Percentiles rank a stretch among this genome's conserved stretches.
These are phyloP conservation scores for Pichia rugopelliculosa DNA, from an alignment of 805 yeast genomes.

Conservation along the genomic window DNA sequence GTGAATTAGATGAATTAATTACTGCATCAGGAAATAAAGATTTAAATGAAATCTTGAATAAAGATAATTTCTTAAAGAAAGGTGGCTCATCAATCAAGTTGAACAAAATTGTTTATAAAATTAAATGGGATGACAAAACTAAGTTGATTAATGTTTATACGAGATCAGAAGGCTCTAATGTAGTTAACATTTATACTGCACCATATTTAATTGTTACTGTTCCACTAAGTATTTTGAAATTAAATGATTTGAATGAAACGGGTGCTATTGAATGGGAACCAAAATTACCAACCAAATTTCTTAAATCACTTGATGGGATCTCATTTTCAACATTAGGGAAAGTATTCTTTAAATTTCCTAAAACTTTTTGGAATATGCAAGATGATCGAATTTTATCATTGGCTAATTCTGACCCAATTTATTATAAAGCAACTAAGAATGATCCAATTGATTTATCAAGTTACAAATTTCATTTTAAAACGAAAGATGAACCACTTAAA, in stretches of 20 bases:
- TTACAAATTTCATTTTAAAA: not conserved
- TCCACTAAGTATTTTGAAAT: slow-evolving; percentile 41
- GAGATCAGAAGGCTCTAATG: slow-evolving; percentile 6
- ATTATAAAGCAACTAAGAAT: slow-evolving; percentile 12
- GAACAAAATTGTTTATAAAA: slow-evolving; percentile 20
- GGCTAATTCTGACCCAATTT: slow-evolving; percentile 23
- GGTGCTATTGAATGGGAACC: slow-evolving; percentile 29
- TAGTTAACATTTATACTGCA: slow-evolving; percentile 15
- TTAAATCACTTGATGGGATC: slow-evolving; percentile 23
- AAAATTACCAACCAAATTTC: slow-evolving; percentile 29
- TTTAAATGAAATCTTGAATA: not conserved
- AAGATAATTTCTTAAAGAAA: not conserved
- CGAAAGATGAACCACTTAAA: slow-evolving; percentile 8
- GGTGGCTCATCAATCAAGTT: slow-evolving; percentile 14
- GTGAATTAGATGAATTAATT: slow-evolving; percentile 25
- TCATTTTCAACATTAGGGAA: slow-evolving; percentile 40
- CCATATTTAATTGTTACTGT: slow-evolving; percentile 42
- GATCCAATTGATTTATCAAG: not conserved
- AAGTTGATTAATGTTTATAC: slow-evolving; percentile 18
- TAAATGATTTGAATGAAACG: slow-evolving; percentile 20
- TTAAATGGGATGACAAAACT: slow-evolving; percentile 17
- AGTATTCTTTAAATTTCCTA: slow-evolving; percentile 39
- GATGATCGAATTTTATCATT: slow-evolving; percentile 28
- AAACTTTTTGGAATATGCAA: slow-evolving; percentile 38
- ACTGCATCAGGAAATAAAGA: slow-evolving; percentile 9